A percentile compares a stretch with the other conserved stretches of the same genome.
Conservation (phyloP, 2,329 filamentous ascomycete species). For the Aciculosporium take region DNA sequence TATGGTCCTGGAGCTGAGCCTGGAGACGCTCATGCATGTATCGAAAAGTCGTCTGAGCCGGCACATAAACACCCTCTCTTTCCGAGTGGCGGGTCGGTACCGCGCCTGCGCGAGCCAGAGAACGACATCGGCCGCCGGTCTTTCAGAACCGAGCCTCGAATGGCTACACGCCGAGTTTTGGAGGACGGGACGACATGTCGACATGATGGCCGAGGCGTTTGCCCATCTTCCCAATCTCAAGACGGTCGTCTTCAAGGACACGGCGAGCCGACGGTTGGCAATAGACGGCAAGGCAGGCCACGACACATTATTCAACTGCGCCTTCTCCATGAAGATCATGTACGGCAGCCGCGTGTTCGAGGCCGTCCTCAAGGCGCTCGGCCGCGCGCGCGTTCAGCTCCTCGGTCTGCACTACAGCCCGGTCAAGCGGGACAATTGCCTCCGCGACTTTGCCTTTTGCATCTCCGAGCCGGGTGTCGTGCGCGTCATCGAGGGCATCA, state of each 20-base stretch:
- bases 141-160: conserved; percentile 11
- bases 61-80: no score
- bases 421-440: conserved; percentile 20
- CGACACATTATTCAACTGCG: no score
- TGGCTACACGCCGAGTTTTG: conserved; percentile 19
- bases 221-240: conserved; percentile 38
- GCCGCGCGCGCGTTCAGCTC: conserved; percentile 20
- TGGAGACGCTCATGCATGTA: conserved; percentile 39
- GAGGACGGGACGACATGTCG: conserved; percentile 30
- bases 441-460: conserved; percentile 31
- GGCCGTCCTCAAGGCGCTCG: conserved; percentile 28
- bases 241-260: conserved; percentile 22
- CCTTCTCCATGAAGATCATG: no score
- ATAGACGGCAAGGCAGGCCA: no score
- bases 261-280: no score
- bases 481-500: conserved; percentile 30
- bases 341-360: conserved; percentile 24
- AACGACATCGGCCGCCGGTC: no score
- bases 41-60: conserved; percentile 29
- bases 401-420: conserved; percentile 37
- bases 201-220: conserved; percentile 44
- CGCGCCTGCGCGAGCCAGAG: no score
- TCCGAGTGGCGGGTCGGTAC: no score
- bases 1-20: conserved; percentile 43
- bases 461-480: conserved; percentile 23